Conservation (phyloP, 345 rosid species). For the Aegle marmelos region DNA sequence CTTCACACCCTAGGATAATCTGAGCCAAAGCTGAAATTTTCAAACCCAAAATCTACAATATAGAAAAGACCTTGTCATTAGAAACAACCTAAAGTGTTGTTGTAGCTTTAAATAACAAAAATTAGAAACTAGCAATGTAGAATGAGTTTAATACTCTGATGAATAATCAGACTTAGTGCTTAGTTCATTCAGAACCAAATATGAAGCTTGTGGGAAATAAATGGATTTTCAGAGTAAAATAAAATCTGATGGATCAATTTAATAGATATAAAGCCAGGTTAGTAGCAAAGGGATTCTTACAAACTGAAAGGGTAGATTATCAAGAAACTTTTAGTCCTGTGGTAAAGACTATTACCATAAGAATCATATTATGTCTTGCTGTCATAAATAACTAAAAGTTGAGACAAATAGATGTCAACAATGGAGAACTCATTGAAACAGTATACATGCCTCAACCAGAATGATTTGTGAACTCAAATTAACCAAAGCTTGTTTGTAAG, state of each 20-base stretch:
- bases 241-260: background rate
- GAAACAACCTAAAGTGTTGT: background rate
- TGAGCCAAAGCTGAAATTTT: too few species aligned
- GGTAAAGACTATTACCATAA: background rate
- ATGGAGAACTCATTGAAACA: background rate
- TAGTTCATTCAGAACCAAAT: background rate
- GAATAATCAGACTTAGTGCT: background rate
- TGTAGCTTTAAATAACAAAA: background rate
- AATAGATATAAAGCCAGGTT: background rate
- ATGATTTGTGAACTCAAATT: background rate
- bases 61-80: background rate
- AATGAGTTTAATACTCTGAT: background rate
- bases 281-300: background rate
- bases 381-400: too few species aligned
- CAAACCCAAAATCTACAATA: too few species aligned
- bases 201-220: background rate
- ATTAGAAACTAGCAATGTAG: background rate
- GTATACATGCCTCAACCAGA: background rate
- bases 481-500: background rate
- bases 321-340: background rate
- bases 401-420: background rate
- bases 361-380: background rate
- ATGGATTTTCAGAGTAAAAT: background rate
- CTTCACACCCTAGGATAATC: too few species aligned
- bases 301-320: too few species aligned